Evolutionary conservation across 495 filamentous ascomycete genomes (phyloP), one percentile per base, ranked within the genome.

Genomic region (Penicillium nucicola): DNA sequence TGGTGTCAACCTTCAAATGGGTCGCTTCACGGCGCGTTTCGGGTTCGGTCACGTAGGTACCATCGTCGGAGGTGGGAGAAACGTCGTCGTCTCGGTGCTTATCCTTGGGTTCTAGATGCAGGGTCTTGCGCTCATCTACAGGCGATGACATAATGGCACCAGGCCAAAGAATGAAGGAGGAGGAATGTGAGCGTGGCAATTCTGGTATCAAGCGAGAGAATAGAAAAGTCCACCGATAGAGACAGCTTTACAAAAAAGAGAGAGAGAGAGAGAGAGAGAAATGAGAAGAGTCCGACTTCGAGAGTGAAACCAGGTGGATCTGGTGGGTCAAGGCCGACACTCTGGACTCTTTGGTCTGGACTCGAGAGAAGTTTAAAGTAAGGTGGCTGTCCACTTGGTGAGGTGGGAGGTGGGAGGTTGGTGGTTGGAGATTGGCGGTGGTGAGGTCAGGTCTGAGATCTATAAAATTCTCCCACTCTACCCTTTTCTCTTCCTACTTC

Each of bases 91-190:
- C 37, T 7, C 48, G 45, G n/a, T 19, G 43, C 45, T 57, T 53
- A n/a, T 55, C 60, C 42, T 62, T 55, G 8, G 60, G 31, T 15
- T 67, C 53, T 11, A 58, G 48, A 10, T 60, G 48, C 9, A 67
- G 48, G 18, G 48, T 53, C 12, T 64, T 58, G 34, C 32, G 52
- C 53, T 83, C 78, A 40, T 77, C 68, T 4, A 71, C 58, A 8
- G 81, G 79, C n/a, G 74, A 75, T 11, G 76, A 71, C 81, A 84
- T 84, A 34, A 40, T 69, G 68, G 68, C 61, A 55, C 58, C 68
- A 60, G 66, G 69, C 65, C 65, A 60, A 58, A 48, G 52, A 60
- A 60, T 54, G 56, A 43, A 49, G 47, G 52, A 52, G 33, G 11
- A 15, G 17, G 31, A 9, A 25, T 5, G 32, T 20, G 35, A 45